Base-by-base conservation (phyloP, 257 asterid genomes). In the Gentiana dahurica region DNA sequence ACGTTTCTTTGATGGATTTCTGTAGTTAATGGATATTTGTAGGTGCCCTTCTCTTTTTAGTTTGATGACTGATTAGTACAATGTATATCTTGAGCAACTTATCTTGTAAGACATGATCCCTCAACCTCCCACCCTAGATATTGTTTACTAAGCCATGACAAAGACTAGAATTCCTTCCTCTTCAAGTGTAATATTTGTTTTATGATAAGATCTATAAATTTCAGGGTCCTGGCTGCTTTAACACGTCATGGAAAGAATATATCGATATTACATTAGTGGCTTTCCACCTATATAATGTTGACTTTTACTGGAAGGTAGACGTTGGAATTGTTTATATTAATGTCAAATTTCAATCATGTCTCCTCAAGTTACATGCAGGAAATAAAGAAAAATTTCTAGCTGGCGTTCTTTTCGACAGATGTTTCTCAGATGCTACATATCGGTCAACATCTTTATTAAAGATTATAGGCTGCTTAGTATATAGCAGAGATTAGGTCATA, bases 281-380 rank as follows among this genome's bases (percentile, higher is more conserved):
- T 66, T 59, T 49, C 82, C 82, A 78, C 84, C 81, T 76, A 59
- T 74, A 37, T 73, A 64, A 65, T 4, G 58, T 73, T 72, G 78
- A 70, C 76, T 71, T 80, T 53, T 53, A 10, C 54, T 57, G 60
- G 35, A 60, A 50, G n/a, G 60, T 65, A 46, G 60, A 33, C 6
- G 61, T 50, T 51, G 35, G 53, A 13, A 53, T 32, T 35, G 4
- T 34, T 46, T 36, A 2, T 52, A 41, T 36, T 59, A 60, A 35
- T 32, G 49, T 48, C 67, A 55, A 58, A 35, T 33, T 24, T 12
- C 56, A 52, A 36, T 55, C 51, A 37, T 12, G 12, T 36, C 34
- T 49, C 50, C 8, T 44, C 51, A 44, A 41, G 13, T 4, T 5
- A 61, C 43, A 52, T 36, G 6, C 46, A 4, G n/a, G 12, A 37